Evolutionary conservation across 768 basidiomycete genomes (phyloP).

Genomic region (Amanita exitialis): DNA sequence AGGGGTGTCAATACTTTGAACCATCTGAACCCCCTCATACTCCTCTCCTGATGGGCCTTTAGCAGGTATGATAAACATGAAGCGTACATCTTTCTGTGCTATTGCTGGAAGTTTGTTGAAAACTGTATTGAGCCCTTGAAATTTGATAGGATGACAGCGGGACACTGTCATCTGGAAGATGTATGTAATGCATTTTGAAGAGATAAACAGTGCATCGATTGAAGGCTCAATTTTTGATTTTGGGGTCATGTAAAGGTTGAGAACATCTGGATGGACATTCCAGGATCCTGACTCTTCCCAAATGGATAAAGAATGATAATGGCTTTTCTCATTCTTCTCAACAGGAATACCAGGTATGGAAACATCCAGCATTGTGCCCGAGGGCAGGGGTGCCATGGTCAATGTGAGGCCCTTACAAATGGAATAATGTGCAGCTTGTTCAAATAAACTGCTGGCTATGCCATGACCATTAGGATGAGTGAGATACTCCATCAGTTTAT

Average conservation of each 20-base stretch:
- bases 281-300: neutral
- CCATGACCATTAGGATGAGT: neutral
- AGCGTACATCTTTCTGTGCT: conserved; percentile 6
- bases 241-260: conserved; percentile 5
- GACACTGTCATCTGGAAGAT: conserved; percentile 11
- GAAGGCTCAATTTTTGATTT: conserved; percentile 1
- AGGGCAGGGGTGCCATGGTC: neutral
- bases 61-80: conserved; percentile 7
- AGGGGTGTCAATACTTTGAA: neutral
- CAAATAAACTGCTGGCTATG: conserved; percentile 4
- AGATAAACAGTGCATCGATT: conserved; percentile 7
- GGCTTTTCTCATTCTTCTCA: conserved; percentile 1
- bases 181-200: conserved; percentile 4
- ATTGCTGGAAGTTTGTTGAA: neutral
- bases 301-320: conserved; percentile 1
- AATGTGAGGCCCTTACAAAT: neutral
- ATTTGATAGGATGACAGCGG: conserved; percentile 3
- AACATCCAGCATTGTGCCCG: neutral
- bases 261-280: conserved; percentile 1
- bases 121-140: conserved; percentile 1
- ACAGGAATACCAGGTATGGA: conserved; percentile 4
- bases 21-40: neutral
- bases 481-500: conserved; percentile 1
- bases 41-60: neutral
- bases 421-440: conserved; percentile 6